Evolutionary conservation across 805 yeast genomes (phyloP).

Genomic region (Zygosaccharomyces bailii): DNA sequence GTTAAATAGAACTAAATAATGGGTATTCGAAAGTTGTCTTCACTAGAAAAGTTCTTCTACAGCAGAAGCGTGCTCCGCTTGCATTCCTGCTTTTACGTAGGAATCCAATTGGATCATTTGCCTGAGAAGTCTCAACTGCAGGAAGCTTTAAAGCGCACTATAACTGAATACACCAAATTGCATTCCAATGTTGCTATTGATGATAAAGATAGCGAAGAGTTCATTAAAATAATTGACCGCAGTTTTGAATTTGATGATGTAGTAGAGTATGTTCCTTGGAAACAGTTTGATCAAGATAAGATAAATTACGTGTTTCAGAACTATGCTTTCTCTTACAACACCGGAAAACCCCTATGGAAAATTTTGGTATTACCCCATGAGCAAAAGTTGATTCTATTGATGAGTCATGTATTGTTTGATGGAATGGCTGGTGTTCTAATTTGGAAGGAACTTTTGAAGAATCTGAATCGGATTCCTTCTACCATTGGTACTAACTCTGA

Average conservation of each 20-base stretch:
- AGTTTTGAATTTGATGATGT: constrained; percentile 22
- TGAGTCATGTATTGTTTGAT: constrained; percentile 31
- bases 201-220: constrained; percentile 7
- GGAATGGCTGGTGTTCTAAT: constrained; percentile 28
- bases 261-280: constrained; percentile 21
- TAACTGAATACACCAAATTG: constrained; percentile 20
- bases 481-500: background rate
- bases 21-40: constrained; percentile 11
- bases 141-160: constrained; percentile 14
- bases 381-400: constrained; percentile 20
- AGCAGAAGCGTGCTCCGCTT: constrained; percentile 25
- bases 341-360: constrained; percentile 29
- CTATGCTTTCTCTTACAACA: constrained; percentile 18
- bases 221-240: constrained; percentile 8
- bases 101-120: constrained; percentile 20
- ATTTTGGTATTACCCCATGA: constrained; percentile 18
- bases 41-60: constrained; percentile 26
- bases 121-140: constrained; percentile 16
- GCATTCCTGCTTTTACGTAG: constrained; percentile 29
- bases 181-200: constrained; percentile 19
- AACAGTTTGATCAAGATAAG: constrained; percentile 10
- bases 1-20: background rate
- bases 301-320: constrained; percentile 23
- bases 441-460: constrained; percentile 19
- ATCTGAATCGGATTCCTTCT: constrained; percentile 7